Evolutionary conservation across 805 yeast species (phyloP), one percentile per base, ranked within the genome.

Genomic region (Starmerella roubikii): DNA sequence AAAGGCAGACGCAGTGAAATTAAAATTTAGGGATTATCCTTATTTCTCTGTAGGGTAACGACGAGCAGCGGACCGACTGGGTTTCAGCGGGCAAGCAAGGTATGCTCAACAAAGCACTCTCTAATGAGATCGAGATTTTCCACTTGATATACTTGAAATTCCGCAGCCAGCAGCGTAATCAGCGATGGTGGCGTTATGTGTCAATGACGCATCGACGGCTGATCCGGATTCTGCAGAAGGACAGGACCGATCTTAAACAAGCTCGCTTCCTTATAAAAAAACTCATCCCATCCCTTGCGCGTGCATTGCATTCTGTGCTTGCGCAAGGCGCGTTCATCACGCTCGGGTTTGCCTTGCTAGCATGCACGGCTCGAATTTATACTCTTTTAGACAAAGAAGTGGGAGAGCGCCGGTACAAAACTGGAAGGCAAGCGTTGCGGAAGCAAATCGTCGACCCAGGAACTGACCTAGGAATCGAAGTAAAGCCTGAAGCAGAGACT

Each of bases 251-350:
- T 16, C 34, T 34, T 8, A 29, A 15, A 12, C 21, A 44, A 7
- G 50, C 49, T 12, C 32, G 42, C 33, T 61, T 64, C 54, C 44
- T 68, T 32, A 45, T 60, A 26, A 45, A 45, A 17, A 58, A 64
- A 41, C 49, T 64, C 3, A 50, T 74, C 0, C 68, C 67, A 6
- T 59, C 60, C 23, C 71, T 78, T 22, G 77, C 71, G 55, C 67
- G 70, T 41, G 68, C 71, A 11, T 78, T 81, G 51, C 76, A 78
- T 55, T 69, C 76, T 1, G 67, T 84, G 1, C 64, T 84, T 7
- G 75, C 78, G 1, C 65, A 76, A 42, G 93, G 86, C 0, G 93
- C 85, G 52, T 84, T 79, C 51, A 66, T 82, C 6, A 69, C 76
- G 1, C 54, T 84, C 11, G 94, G 93, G 2, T 66, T 84, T 45